Percentiles rank a stretch among this genome's conserved stretches.
These are phyloP conservation scores for Mortierella sp. DNA, from an alignment of 371 early-diverging fungal species.

Conservation along the genomic window DNA sequence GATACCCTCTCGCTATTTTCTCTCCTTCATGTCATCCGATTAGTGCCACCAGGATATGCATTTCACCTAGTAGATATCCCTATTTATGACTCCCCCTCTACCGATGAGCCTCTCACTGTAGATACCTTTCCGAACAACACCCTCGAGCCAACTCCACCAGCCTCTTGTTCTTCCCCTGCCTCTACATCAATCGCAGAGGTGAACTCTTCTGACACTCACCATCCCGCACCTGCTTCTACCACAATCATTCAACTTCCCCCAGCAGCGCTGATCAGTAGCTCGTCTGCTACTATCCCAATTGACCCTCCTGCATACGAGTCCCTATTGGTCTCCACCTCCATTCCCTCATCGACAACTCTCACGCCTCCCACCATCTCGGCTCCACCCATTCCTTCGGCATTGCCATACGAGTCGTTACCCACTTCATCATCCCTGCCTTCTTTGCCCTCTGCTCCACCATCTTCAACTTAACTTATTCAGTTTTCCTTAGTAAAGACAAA, in stretches of 20 bases:
- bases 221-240: neutral
- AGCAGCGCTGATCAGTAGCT: neutral
- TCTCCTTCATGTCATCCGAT: no score
- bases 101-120: neutral
- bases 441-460: neutral
- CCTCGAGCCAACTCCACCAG: no score
- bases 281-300: neutral
- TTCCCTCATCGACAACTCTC: no score
- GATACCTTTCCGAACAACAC: no score
- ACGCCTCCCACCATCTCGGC: no score
- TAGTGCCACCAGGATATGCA: conserved; percentile 6
- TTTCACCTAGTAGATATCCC: conserved; percentile 1
- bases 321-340: neutral
- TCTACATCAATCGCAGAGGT: neutral
- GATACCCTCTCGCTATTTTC: neutral
- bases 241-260: neutral
- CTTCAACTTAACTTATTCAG: neutral
- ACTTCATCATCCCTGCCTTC: neutral
- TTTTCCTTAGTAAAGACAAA: no score
- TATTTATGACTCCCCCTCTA: neutral
- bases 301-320: neutral
- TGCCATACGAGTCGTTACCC: no score
- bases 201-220: no score
- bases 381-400: neutral
- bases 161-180: neutral